phyloP scores from a whole-genome alignment of 129 eudicot species.

The Escallonia herrerae region DNA sequence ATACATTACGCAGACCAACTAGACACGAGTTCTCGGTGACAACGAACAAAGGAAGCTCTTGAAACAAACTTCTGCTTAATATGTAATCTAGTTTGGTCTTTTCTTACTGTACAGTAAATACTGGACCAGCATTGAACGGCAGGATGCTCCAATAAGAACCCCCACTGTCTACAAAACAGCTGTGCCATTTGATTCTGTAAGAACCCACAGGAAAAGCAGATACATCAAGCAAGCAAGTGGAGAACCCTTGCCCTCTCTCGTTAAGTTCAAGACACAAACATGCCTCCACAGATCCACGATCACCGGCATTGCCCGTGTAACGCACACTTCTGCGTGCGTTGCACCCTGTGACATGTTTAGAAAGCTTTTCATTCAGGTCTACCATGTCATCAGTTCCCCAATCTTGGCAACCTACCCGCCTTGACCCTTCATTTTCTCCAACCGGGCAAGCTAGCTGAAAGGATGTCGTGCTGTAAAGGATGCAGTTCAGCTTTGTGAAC shows the following conservation, averaged over 20 bases:
- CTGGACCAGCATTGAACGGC: conserved; percentile 44
- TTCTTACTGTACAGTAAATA: conserved; percentile 30
- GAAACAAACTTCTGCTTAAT: no score
- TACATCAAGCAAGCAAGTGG: conserved; percentile 63
- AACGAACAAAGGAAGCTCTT: no score
- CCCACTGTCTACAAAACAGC: conserved; percentile 49
- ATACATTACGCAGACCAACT: no score
- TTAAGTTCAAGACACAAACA: conserved; percentile 44
- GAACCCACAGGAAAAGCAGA: conserved; percentile 62
- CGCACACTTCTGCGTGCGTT: background rate
- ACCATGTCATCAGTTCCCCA: conserved; percentile 34
- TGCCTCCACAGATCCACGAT: conserved; percentile 26
- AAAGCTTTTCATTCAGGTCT: conserved; percentile 49
- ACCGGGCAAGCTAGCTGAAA: conserved; percentile 12
- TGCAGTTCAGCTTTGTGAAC: conserved; percentile 50
- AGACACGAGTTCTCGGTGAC: no score
- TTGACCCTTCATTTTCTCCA: conserved; percentile 20
- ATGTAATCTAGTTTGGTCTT: no score
- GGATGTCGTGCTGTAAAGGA: conserved; percentile 44
- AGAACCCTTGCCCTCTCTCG: conserved; percentile 66
- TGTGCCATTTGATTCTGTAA: conserved; percentile 69
- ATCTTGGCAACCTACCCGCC: conserved; percentile 20
- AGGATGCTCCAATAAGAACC: conserved; percentile 73
- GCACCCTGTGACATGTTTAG: conserved; percentile 31
- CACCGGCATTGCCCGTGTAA: conserved; percentile 10